Conservation (phyloP, 1,284 basidiomycete genomes). For the Sanghuangporus weigelae region DNA sequence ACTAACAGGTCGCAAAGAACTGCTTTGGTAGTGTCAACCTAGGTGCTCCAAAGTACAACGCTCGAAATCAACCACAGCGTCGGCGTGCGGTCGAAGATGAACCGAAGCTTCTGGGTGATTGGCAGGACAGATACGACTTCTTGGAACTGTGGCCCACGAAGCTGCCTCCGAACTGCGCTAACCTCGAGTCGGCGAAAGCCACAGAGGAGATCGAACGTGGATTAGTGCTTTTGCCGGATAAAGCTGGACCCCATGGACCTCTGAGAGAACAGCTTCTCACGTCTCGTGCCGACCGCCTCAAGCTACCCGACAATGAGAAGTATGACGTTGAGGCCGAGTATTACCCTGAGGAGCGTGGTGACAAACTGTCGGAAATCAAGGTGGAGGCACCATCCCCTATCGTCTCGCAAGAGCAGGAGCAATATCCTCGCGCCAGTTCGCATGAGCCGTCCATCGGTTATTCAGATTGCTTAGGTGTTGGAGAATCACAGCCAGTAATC, state of each 20-base stretch:
- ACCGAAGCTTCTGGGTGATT: neutral
- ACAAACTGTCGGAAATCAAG: neutral
- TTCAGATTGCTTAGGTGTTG: neutral
- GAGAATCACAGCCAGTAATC: neutral
- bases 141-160: neutral
- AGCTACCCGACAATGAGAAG: neutral
- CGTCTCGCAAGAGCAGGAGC: neutral
- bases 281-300: conserved; percentile 1
- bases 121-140: conserved; percentile 15
- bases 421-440: neutral
- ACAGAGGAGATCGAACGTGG: conserved; percentile 5
- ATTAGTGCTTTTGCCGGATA: conserved; percentile 8
- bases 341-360: neutral
- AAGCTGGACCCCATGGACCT: conserved; percentile 8
- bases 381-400: neutral
- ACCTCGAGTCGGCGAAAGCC: conserved; percentile 4
- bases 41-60: conserved; percentile 13
- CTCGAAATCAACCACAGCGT: conserved; percentile 5
- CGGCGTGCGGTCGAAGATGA: neutral
- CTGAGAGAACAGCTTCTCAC: conserved; percentile 7
- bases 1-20: conserved; percentile 29
- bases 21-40: conserved; percentile 28
- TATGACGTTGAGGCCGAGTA: neutral
- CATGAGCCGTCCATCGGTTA: neutral
- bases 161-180: neutral